Conservation (phyloP, 495 filamentous ascomycete genomes). For the Penicillium steckii region DNA sequence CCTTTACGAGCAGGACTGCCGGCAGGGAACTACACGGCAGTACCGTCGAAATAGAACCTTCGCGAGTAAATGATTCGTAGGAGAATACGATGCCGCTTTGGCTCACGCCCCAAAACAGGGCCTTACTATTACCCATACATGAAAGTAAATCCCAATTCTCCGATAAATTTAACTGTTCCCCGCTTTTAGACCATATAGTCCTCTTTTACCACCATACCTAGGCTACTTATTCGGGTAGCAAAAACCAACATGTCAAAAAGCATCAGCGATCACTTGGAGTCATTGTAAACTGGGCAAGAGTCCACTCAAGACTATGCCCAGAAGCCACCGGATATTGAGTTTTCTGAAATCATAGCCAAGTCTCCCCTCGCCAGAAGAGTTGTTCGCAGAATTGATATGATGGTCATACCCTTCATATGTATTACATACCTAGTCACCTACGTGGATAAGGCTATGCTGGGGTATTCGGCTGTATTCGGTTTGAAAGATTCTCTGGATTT, state of each 20-base stretch:
- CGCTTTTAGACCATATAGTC: no score
- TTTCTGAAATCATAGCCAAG: neutral
- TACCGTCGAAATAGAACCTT: no score
- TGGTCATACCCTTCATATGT: constrained; percentile 15
- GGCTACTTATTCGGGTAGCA: no score
- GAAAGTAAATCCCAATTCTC: no score
- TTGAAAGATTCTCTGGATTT: constrained; percentile 45
- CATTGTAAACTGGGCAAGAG: neutral
- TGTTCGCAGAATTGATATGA: constrained; percentile 14
- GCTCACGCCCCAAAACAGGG: no score
- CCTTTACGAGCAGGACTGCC: no score
- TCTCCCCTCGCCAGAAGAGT: constrained; percentile 1
- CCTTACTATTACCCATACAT: no score
- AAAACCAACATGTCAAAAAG: neutral
- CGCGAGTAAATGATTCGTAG: no score
- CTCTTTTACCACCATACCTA: neutral
- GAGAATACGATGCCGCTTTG: no score
- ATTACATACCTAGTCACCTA: constrained; percentile 15
- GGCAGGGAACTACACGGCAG: no score
- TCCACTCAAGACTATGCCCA: neutral
- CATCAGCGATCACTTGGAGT: neutral
- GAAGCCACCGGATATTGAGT: neutral
- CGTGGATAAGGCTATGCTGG: constrained; percentile 16
- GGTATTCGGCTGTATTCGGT: constrained; percentile 46
- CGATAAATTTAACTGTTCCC: no score